Percentiles rank a stretch among this genome's conserved stretches.
Evolutionary conservation across 257 asterid species (phyloP).

Genomic region (Parsonsia alboflavescens): DNA sequence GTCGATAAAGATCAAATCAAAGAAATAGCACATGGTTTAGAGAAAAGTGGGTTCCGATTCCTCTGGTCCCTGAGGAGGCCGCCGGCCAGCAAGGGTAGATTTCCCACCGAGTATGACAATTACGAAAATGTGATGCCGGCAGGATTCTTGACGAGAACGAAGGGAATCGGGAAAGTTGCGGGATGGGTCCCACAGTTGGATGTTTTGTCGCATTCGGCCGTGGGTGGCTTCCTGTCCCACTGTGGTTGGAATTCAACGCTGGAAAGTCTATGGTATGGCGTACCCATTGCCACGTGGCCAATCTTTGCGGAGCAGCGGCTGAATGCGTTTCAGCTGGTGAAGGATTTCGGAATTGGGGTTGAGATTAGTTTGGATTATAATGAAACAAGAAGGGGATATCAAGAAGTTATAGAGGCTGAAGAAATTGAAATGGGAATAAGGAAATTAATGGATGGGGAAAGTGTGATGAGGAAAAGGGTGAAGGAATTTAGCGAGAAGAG

Average conservation of each 20-base stretch:
- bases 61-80: slow-evolving; percentile 21
- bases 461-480: slow-evolving; percentile 14
- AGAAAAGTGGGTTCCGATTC: slow-evolving; percentile 9
- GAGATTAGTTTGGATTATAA: slow-evolving; percentile 23
- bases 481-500: slow-evolving; percentile 16
- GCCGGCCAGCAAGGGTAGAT: neutral
- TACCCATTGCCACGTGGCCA: slow-evolving; percentile 25
- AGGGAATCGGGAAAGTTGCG: slow-evolving; percentile 17
- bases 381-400: neutral
- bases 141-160: slow-evolving; percentile 18
- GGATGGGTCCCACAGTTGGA: slow-evolving; percentile 27
- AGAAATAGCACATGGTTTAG: slow-evolving; percentile 19
- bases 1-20: slow-evolving; percentile 8
- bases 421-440: slow-evolving; percentile 15
- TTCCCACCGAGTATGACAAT: slow-evolving; percentile 5
- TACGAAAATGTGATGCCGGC: slow-evolving; percentile 11
- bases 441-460: slow-evolving; percentile 13
- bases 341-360: slow-evolving; percentile 17
- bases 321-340: slow-evolving; percentile 24
- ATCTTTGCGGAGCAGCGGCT: slow-evolving; percentile 20
- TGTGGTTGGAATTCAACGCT: slow-evolving; percentile 27
- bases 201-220: slow-evolving; percentile 17
- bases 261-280: slow-evolving; percentile 25
- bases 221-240: slow-evolving; percentile 21
- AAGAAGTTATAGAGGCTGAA: slow-evolving; percentile 9